Base-by-base conservation (phyloP, 1,284 basidiomycete species). In the Puccinia novopanici region DNA sequence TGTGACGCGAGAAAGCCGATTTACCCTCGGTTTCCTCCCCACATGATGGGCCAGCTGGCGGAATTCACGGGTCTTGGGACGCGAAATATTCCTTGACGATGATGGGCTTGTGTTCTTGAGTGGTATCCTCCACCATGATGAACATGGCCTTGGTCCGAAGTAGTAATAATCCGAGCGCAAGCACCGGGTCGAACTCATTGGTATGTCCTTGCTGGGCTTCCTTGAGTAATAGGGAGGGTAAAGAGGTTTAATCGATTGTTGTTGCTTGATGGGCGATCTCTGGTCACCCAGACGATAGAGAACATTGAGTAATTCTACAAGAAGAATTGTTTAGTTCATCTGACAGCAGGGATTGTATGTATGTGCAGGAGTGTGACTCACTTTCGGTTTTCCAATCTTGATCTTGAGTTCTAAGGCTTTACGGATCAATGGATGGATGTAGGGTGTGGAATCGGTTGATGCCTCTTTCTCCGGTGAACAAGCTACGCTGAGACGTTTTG, bases 111-210 rank as follows among this genome's bases (percentile, higher is more conserved):
- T 88, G 86, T 76, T 95, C 92, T 81, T 92, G 90, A 8, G 90
- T 91, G 81, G 94, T 90, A 84, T 99, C 97, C 85, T 98, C 95
- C 37, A 99, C 90, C 57, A 99, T 89, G 42, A 98, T 88, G 85
- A 93, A 98, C 85, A 89, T 91, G 79, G 89, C 90, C 68, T 89
- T 89, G 76, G 91, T 42, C 90, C 87, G 86, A 99, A 99, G 86
- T 99, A 99, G 82, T 90, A 90, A 84, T 90, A 95, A 86, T 96
- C 94, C 81, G 92, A 90, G 67, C 95, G 90, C 80, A 91, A 92
- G 75, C 15, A 90, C 91, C 0, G 93, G 91, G 86, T 99, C 97
- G 55, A 95, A 91, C 87, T 99, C 97, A 4, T 90, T 87, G 0
- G 87, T 91, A 0, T 91, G 92, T 65, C 97, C 97, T 83, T 94